These are phyloP conservation scores for Sclerotinia borealis DNA, from an alignment of 2,329 filamentous ascomycete species.

Conservation along the genomic window DNA sequence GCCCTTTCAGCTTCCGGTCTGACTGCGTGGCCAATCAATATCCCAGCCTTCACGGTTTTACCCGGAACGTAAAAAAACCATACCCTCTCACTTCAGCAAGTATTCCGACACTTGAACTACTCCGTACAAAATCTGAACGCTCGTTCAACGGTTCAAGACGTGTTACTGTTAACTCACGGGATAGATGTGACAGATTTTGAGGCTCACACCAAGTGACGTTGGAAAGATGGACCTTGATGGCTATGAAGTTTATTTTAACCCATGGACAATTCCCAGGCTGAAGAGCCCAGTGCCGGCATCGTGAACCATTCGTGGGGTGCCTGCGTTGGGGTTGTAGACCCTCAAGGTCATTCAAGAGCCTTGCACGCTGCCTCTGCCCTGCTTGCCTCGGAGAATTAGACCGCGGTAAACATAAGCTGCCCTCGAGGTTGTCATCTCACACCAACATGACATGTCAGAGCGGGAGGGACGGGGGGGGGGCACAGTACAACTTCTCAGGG, in stretches of 20 bases:
- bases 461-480: constrained; percentile 17
- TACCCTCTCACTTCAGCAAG: neutral
- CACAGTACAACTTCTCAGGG: constrained; percentile 16
- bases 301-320: constrained; percentile 29
- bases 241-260: constrained; percentile 20
- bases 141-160: neutral
- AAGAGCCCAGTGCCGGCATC: constrained; percentile 22
- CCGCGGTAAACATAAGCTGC: constrained; percentile 25
- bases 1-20: constrained; percentile 10
- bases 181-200: neutral
- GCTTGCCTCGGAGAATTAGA: constrained; percentile 16
- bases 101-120: neutral
- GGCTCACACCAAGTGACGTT: constrained; percentile 11
- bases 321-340: constrained; percentile 17
- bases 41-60: constrained; percentile 9
- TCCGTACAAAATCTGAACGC: neutral
- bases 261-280: constrained; percentile 18
- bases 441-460: constrained; percentile 23
- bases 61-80: neutral
- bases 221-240: constrained; percentile 12
- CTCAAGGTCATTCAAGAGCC: constrained; percentile 19
- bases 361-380: constrained; percentile 12
- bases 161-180: neutral
- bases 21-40: constrained; percentile 6
- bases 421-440: constrained; percentile 23